Evolutionary conservation across 345 rosid species (phyloP), one percentile per base, ranked within the genome.

Genomic region (Euphorbia peplus): DNA sequence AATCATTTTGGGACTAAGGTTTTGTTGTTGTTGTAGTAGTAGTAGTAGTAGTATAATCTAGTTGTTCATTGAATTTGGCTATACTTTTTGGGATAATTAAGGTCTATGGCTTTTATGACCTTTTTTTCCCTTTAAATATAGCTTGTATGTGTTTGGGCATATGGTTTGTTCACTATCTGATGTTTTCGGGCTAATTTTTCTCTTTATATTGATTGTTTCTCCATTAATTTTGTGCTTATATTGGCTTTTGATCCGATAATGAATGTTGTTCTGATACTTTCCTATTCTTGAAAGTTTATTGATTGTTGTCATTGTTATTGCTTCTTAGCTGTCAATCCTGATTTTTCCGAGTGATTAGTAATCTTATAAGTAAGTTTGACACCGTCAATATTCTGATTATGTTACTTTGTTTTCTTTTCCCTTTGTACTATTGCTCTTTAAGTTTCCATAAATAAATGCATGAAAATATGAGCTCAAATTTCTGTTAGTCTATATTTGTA

Each of bases 281-380:
- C 41, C 63, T 61, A 15, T 35, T 61, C 69, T 54, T 68, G 54
- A 52, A 2, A 55, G 64, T 30, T 66, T 24, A 44, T 72, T 66
- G 61, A 70, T 46, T 69, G 58, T 57, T 66, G n/a, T 19, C 22
- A 18, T 25, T 54, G 9, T 2, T 25, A 10, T 41, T 69, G 21
- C 26, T 44, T 57, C 58, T 50, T 50, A 18, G 54, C 54, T 18
- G 54, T n/a, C 54, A 4, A n/a, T 50, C 18, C 21, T 50, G 54
- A 8, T n/a, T 8, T 50, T 22, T 50, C 22, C 19, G 2, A 6
- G 21, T 8, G 57, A 53, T 53, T 21, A 21, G 26, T 50, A 9
- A 21, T 24, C 57, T 53, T 21, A 21, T n/a, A 37, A n/a, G n/a
- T n/a, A n/a, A n/a, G n/a, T n/a, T n/a, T n/a, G n/a, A n/a, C n/a